Percentiles rank a stretch among this genome's conserved stretches.
Conservation (phyloP, 1,284 basidiomycete species). For the Heterobasidion irregulare region DNA sequence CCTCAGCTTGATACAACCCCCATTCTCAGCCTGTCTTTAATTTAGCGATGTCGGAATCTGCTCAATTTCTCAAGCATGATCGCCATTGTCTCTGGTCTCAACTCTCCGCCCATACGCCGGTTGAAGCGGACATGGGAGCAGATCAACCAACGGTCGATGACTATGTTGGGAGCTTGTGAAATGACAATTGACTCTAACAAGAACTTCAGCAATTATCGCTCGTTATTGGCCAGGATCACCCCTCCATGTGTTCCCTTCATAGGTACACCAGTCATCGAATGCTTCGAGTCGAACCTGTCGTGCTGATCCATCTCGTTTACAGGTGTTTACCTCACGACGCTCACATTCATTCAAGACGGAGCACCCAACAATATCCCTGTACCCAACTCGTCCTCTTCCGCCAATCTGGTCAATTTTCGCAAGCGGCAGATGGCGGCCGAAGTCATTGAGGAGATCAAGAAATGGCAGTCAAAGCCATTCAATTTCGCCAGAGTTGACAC, state of each 20-base stretch:
- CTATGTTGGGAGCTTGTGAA: constrained; percentile 64
- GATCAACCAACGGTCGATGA: constrained; percentile 67
- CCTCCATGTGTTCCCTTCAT: constrained; percentile 98
- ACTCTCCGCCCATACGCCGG: constrained; percentile 89
- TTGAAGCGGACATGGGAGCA: constrained; percentile 95
- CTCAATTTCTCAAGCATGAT: constrained; percentile 97
- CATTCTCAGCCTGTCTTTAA: not conserved
- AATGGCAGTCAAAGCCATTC: constrained; percentile 89
- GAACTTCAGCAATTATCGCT: constrained; percentile 91
- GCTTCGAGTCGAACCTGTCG: not conserved
- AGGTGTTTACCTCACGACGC: constrained; percentile 93
- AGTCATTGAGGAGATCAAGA: constrained; percentile 93
- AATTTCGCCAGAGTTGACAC: constrained; percentile 69
- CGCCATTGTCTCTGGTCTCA: constrained; percentile 91
- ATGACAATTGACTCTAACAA: constrained; percentile 82
- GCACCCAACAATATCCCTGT: constrained; percentile 73
- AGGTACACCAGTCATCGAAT: constrained; percentile 36
- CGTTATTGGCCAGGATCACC: constrained; percentile 76
- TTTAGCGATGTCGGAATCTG: constrained; percentile 80
- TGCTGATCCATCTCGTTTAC: not conserved
- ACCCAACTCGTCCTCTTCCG: constrained; percentile 25
- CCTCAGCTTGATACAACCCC: not conserved
- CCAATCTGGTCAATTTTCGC: constrained; percentile 88
- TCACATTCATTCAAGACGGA: constrained; percentile 99
- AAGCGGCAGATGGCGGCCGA: constrained; percentile 93